These are phyloP conservation scores for Sinapis alba DNA, from an alignment of 441 rosid genomes.

Conservation along the genomic window DNA sequence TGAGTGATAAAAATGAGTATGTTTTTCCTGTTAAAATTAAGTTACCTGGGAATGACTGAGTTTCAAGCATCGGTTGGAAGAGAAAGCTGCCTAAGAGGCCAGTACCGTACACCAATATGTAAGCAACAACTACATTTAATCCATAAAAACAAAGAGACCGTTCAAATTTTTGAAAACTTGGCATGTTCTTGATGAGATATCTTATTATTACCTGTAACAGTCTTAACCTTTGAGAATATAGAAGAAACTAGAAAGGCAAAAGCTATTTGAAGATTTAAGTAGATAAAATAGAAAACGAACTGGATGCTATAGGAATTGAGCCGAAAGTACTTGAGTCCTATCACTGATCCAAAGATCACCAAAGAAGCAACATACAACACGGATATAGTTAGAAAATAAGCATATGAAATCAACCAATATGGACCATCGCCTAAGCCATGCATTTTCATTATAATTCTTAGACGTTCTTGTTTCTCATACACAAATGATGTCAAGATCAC, in stretches of 20 bases:
- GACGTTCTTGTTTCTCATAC: constrained; percentile 80
- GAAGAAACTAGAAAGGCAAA: constrained; percentile 71
- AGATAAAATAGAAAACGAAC: constrained; percentile 72
- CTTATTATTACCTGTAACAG: constrained; percentile 68
- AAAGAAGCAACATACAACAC: constrained; percentile 65
- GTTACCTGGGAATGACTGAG: constrained; percentile 71
- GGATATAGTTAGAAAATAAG: constrained; percentile 75
- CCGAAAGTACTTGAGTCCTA: constrained; percentile 79
- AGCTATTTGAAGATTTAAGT: constrained; percentile 81
- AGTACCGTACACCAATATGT: constrained; percentile 73
- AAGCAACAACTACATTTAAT: constrained; percentile 61
- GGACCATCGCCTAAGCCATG: constrained; percentile 97
- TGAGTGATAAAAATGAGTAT: not conserved
- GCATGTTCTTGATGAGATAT: constrained; percentile 13
- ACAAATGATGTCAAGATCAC: constrained; percentile 76
- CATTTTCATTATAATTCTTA: constrained; percentile 99
- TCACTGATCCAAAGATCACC: constrained; percentile 71
- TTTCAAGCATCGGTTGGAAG: constrained; percentile 60
- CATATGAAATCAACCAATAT: constrained; percentile 92
- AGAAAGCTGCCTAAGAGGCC: constrained; percentile 86
- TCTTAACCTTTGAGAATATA: constrained; percentile 78
- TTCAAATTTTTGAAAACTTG: not conserved
- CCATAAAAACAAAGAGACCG: constrained; percentile 9
- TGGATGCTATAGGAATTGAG: constrained; percentile 78
- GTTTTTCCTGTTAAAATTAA: not conserved